Percentiles rank a stretch among this genome's conserved stretches.
Evolutionary conservation across 441 rosid genomes (phyloP).

Genomic region (Gossypium trilobum): DNA sequence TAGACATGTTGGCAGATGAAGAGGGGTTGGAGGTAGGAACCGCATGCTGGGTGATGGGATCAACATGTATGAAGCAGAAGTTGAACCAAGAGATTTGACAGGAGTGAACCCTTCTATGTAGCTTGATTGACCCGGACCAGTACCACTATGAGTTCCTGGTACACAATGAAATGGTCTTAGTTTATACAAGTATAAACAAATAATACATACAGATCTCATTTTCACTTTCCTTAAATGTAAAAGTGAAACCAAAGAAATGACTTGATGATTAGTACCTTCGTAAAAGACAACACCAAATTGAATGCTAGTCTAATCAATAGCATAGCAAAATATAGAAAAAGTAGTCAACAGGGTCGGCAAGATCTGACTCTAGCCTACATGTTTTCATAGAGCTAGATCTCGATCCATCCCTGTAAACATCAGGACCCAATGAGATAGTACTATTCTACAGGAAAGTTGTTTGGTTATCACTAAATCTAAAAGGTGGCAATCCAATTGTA

Average conservation of each 20-base stretch:
- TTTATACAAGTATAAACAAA: background rate
- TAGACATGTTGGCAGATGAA: slow-evolving; percentile 93
- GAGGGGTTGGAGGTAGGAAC: slow-evolving; percentile 85
- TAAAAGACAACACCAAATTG: background rate
- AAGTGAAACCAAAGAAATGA: background rate
- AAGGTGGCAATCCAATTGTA: background rate
- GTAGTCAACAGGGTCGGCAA: background rate
- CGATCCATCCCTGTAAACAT: background rate
- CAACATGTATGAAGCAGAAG: slow-evolving; percentile 72
- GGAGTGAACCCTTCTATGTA: slow-evolving; percentile 89
- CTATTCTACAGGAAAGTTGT: background rate
- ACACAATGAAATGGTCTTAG: slow-evolving; percentile 18
- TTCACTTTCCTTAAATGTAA: slow-evolving; percentile 5
- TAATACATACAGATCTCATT: background rate
- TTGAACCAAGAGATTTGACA: slow-evolving; percentile 82
- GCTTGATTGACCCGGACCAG: slow-evolving; percentile 35
- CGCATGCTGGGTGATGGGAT: slow-evolving; percentile 97
- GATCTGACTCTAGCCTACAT: background rate
- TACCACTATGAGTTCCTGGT: slow-evolving; percentile 60
- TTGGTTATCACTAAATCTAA: background rate
- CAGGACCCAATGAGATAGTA: background rate
- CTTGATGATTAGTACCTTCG: background rate
- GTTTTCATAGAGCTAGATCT: background rate
- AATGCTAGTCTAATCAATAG: background rate
- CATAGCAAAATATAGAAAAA: background rate